These are phyloP conservation scores for Kuraishia borneana DNA, from an alignment of 805 yeast species.

Conservation along the genomic window DNA sequence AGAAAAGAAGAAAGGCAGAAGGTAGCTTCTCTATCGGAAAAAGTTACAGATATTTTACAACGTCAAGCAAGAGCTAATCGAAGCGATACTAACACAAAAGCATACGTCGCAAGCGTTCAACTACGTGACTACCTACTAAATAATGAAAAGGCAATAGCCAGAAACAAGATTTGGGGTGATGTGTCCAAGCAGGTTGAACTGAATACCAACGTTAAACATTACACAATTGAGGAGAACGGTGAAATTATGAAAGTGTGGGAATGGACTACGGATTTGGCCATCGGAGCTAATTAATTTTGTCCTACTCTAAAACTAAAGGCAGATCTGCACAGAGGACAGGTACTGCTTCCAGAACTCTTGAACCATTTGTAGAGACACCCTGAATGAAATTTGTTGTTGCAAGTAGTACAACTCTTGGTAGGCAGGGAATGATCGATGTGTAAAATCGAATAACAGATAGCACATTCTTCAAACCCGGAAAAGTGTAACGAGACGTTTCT, in stretches of 20 bases:
- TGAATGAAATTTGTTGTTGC: constrained; percentile 90
- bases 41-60: constrained; percentile 39
- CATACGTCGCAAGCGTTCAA: constrained; percentile 59
- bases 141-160: constrained; percentile 19
- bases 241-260: constrained; percentile 85
- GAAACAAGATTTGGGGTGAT: constrained; percentile 44
- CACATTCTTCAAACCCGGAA: constrained; percentile 93
- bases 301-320: constrained; percentile 34
- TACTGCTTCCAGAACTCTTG: constrained; percentile 81
- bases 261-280: constrained; percentile 48
- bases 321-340: constrained; percentile 91
- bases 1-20: constrained; percentile 26
- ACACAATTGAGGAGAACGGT: constrained; percentile 67
- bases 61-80: constrained; percentile 27
- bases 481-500: constrained; percentile 76
- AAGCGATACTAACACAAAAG: constrained; percentile 20
- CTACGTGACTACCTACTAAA: constrained; percentile 53
- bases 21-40: constrained; percentile 32
- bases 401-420: constrained; percentile 76
- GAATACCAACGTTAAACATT: constrained; percentile 52
- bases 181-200: constrained; percentile 47
- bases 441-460: constrained; percentile 87
- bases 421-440: constrained; percentile 90
- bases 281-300: not conserved
- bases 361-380: constrained; percentile 97